Evolutionary conservation across 371 early-diverging fungal species (phyloP).

Genomic region (Mucor velutinosus): DNA sequence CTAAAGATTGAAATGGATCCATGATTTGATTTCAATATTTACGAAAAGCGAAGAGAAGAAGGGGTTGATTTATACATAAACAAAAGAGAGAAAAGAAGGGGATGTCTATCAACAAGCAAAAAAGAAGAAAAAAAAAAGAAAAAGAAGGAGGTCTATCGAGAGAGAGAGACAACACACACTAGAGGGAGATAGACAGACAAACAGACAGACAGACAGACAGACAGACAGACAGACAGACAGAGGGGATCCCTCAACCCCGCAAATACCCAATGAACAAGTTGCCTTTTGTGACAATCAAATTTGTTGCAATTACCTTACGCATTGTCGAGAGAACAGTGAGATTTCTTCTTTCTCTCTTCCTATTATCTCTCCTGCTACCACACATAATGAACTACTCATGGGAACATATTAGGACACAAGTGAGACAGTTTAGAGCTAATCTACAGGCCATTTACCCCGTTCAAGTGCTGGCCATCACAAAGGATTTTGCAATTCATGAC

Average conservation of each 20-base stretch:
- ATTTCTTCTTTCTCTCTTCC: no score
- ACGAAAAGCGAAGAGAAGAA: background rate
- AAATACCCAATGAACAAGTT: no score
- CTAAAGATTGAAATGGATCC: conserved; percentile 27
- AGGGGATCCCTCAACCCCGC: no score
- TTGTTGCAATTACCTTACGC: no score
- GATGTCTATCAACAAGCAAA: background rate
- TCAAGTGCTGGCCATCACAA: conserved; percentile 45
- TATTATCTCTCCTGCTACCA: background rate
- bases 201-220: no score
- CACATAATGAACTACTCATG: conserved; percentile 44
- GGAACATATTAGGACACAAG: conserved; percentile 64
- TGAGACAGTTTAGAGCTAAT: conserved; percentile 55
- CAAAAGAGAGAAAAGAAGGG: background rate
- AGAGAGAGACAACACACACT: no score
- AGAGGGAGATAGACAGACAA: no score
- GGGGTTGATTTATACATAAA: background rate
- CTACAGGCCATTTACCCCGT: conserved; percentile 36
- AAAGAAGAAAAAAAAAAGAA: no score
- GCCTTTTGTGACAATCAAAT: no score
- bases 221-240: no score
- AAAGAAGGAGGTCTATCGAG: background rate
- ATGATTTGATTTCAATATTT: background rate
- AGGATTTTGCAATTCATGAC: conserved; percentile 61
- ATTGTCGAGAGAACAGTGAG: no score